phyloP scores from a whole-genome alignment of 768 basidiomycete species.

The Pulveroboletus sp. region DNA sequence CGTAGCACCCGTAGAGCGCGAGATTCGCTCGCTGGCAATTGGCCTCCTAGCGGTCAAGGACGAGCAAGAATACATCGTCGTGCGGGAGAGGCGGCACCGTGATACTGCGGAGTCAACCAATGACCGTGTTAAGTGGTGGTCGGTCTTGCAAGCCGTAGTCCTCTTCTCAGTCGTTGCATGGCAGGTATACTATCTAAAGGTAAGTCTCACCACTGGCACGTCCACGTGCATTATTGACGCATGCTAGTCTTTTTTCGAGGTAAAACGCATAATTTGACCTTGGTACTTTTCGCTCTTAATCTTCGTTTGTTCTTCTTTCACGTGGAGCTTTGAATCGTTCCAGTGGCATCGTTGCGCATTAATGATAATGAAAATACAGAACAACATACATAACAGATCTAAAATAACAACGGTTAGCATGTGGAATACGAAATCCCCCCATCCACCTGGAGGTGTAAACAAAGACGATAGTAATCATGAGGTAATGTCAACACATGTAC shows the following conservation, averaged over 20 bases:
- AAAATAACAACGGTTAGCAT: constrained; percentile 25
- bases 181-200: constrained; percentile 98
- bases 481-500: constrained; percentile 6
- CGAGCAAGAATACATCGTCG: constrained; percentile 98
- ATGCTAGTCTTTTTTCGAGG: constrained; percentile 81
- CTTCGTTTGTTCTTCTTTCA: neutral
- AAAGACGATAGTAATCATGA: constrained; percentile 11
- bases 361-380: constrained; percentile 18
- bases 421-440: constrained; percentile 9
- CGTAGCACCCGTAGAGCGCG: constrained; percentile 94
- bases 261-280: constrained; percentile 78
- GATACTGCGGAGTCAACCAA: constrained; percentile 95
- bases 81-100: constrained; percentile 88
- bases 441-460: constrained; percentile 16
- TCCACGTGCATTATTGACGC: constrained; percentile 1
- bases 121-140: constrained; percentile 98
- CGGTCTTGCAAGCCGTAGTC: constrained; percentile 83
- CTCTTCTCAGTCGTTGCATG: constrained; percentile 89
- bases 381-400: constrained; percentile 28
- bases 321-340: neutral
- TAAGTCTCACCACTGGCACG: constrained; percentile 29
- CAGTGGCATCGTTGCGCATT: constrained; percentile 7
- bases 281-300: constrained; percentile 1
- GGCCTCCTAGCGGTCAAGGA: constrained; percentile 91
- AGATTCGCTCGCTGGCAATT: constrained; percentile 82